Evolutionary conservation across 2,329 filamentous ascomycete genomes (phyloP), one percentile per base, ranked within the genome.

Genomic region (Plectosphaerella cucumerina): DNA sequence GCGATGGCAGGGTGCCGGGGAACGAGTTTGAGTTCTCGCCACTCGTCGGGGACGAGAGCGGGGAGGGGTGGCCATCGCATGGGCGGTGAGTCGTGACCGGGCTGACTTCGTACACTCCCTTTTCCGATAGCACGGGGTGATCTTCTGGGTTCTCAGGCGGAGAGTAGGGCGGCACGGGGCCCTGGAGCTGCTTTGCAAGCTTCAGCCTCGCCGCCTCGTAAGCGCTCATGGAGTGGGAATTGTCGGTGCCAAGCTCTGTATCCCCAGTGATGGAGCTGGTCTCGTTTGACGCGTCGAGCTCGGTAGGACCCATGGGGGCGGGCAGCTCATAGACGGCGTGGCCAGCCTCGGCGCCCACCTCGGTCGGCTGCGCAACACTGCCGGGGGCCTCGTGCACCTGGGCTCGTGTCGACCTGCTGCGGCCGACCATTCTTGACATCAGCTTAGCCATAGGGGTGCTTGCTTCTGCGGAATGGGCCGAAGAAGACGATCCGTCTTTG

Each of bases 291-390:
- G 69, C 73, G 42, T 80, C 75, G 41, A 82, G 65, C 58, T 82
- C 80, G 5, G 70, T 73, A 0, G 77, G 77, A 3, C 67, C 65
- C 1, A 66, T 55, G 0, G 72, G 72, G 5, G 69, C 77, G 2
- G 78, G 70, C 59, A 82, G 60, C 57, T 82, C 78, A 52, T 78
- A 80, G 3, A 79, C 71, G 53, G 78, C 73, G 37, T 77, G 74
- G 47, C 72, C 70, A 2, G 68, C 61, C 47, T 74, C 72, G 6
- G 70, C 71, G 5, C 62, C 71, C 4, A 74, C 69, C 56, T 70
- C 73, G 52, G 62, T 62, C 59, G 44, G 70, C 62, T 60, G 72
- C 58, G 18, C 56, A 54, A 42, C 67, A 62, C 42, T 65, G 56
- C 50, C 62, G 56, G 46, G 58, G 44, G 12, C 62, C 56, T 62